Conservation (phyloP, 306 rosid species). For the Begonia loranthoides region DNA sequence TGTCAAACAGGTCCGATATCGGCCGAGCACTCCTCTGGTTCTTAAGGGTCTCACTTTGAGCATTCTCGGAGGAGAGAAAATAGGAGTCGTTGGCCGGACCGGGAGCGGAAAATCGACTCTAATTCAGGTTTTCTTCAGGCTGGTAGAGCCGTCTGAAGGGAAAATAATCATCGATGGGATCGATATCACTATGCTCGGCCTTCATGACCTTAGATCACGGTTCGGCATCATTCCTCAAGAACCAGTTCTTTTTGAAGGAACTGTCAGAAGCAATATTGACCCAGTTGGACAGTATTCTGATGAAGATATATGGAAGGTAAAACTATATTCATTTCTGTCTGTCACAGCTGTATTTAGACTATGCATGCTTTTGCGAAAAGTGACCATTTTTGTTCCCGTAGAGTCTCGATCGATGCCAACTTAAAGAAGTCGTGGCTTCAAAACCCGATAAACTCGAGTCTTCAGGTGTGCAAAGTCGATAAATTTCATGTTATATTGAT, state of each 20-base stretch:
- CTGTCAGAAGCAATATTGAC: constrained; percentile 79
- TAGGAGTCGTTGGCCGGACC: constrained; percentile 90
- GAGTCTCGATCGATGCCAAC: constrained; percentile 91
- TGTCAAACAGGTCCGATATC: constrained; percentile 60
- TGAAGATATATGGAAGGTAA: constrained; percentile 93
- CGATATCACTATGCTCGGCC: constrained; percentile 59
- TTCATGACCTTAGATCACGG: constrained; percentile 87
- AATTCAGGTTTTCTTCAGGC: constrained; percentile 86
- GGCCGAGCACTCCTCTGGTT: constrained; percentile 83
- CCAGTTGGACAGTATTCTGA: constrained; percentile 60
- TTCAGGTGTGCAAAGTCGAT: constrained; percentile 34
- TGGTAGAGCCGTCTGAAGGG: constrained; percentile 90
- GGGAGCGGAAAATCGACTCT: constrained; percentile 94
- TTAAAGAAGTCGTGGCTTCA: constrained; percentile 64
- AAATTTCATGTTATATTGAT: neutral
- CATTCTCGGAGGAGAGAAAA: constrained; percentile 79
- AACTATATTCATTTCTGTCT: neutral
- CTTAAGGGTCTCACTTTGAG: constrained; percentile 72
- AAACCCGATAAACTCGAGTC: constrained; percentile 75
- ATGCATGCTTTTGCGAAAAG: too few species aligned
- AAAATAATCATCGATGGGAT: constrained; percentile 69
- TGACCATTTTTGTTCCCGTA: constrained; percentile 9
- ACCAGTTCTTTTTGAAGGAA: constrained; percentile 96
- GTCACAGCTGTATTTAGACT: neutral
- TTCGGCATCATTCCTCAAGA: constrained; percentile 97